These are phyloP conservation scores for Coniochaeta ligniaria DNA, from an alignment of 2,329 filamentous ascomycete species.

Conservation along the genomic window DNA sequence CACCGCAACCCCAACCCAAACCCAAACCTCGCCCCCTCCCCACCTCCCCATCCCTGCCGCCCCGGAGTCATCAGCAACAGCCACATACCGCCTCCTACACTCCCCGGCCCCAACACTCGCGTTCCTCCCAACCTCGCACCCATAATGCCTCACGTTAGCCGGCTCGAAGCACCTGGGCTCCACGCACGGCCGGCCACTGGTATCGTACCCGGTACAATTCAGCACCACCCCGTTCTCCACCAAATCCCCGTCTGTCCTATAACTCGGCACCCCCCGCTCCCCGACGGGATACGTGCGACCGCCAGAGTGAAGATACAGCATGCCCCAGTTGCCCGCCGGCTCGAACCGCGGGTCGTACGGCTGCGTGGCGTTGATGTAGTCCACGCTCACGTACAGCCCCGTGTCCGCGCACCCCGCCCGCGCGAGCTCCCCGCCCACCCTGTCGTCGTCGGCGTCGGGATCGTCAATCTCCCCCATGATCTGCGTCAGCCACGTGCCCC, in stretches of 20 bases:
- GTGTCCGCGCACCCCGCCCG: background rate
- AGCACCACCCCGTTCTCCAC: background rate
- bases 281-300: background rate
- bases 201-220: background rate
- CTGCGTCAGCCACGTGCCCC: slow-evolving; percentile 2
- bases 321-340: background rate
- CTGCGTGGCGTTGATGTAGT: slow-evolving; percentile 1
- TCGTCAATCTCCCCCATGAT: slow-evolving; percentile 1
- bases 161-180: background rate
- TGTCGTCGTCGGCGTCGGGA: background rate
- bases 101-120: background rate
- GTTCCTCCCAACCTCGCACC: background rate
- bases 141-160: background rate
- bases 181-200: background rate
- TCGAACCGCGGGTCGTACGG: background rate
- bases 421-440: background rate
- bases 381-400: background rate
- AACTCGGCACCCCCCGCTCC: background rate
- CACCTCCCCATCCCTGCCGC: background rate
- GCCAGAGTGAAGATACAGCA: background rate
- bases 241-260: background rate
- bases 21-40: background rate
- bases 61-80: background rate
- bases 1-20: background rate
- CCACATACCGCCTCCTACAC: background rate